A percentile compares a stretch with the other conserved stretches of the same genome.
phyloP scores from a whole-genome alignment of 306 rosid species.

The Vigna reflexopilosa region DNA sequence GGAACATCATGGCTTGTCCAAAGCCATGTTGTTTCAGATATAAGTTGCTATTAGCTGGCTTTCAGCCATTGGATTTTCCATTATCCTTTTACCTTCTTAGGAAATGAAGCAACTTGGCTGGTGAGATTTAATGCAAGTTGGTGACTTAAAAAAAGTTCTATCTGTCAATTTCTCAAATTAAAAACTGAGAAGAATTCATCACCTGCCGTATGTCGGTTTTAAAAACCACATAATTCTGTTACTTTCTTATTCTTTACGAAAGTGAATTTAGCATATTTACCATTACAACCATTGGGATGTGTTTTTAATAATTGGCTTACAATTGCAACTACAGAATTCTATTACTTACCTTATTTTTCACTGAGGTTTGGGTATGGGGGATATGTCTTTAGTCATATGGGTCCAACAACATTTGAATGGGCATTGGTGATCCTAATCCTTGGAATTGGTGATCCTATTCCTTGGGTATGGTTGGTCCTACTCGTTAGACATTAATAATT shows the following conservation, averaged over 20 bases:
- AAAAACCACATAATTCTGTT: neutral
- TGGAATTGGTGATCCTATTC: slow-evolving; percentile 13
- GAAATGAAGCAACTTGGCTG: slow-evolving; percentile 47
- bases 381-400: neutral
- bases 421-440: neutral
- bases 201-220: slow-evolving; percentile 35
- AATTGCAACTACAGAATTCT: too few relatives aligned
- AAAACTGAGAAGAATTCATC: slow-evolving; percentile 29
- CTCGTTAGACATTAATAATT: slow-evolving; percentile 36
- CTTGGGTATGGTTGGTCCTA: slow-evolving; percentile 34
- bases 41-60: slow-evolving; percentile 21
- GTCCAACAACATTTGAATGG: neutral
- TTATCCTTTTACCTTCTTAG: neutral
- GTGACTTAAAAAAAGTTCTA: slow-evolving; percentile 31
- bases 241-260: neutral
- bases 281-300: neutral
- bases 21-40: slow-evolving; percentile 21
- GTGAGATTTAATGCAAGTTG: slow-evolving; percentile 49
- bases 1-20: neutral
- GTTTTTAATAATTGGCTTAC: neutral
- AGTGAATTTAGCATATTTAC: neutral
- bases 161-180: slow-evolving; percentile 24
- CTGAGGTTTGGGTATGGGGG: neutral
- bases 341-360: too few relatives aligned
- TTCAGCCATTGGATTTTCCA: slow-evolving; percentile 45